Percentiles rank a stretch among this genome's conserved stretches.
These are phyloP conservation scores for Lycium barbarum DNA, from an alignment of 257 asterid species.

Conservation along the genomic window DNA sequence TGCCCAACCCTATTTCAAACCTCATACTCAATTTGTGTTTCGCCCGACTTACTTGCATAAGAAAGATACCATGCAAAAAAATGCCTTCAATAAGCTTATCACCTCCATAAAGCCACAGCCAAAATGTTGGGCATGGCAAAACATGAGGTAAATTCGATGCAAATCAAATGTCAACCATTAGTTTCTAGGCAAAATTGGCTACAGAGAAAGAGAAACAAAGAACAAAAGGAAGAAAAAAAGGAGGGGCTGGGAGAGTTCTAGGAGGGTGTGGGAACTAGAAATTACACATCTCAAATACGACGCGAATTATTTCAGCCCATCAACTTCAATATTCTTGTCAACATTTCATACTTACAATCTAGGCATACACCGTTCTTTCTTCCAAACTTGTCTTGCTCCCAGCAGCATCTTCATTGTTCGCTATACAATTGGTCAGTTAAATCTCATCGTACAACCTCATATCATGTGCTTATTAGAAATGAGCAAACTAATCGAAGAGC, in stretches of 20 bases:
- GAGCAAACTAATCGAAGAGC: slow-evolving; percentile 40
- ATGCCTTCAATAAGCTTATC: neutral
- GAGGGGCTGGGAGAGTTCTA: neutral
- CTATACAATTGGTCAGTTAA: slow-evolving; percentile 69
- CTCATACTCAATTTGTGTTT: neutral
- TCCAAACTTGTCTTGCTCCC: slow-evolving; percentile 43
- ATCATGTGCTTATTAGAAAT: slow-evolving; percentile 40
- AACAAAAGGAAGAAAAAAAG: neutral
- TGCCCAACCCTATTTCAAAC: too few relatives aligned
- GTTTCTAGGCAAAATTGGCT: slow-evolving; percentile 53
- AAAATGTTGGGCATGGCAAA: slow-evolving; percentile 28
- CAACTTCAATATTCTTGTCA: slow-evolving; percentile 40
- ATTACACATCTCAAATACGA: slow-evolving; percentile 30
- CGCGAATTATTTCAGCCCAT: slow-evolving; percentile 56
- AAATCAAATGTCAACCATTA: slow-evolving; percentile 40
- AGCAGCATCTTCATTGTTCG: slow-evolving; percentile 49
- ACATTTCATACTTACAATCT: slow-evolving; percentile 70
- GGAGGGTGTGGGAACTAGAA: neutral
- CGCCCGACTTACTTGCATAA: neutral
- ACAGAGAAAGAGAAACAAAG: slow-evolving; percentile 16
- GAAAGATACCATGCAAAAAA: neutral
- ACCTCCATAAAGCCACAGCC: slow-evolving; percentile 12
- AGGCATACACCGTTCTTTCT: slow-evolving; percentile 40
- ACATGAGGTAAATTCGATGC: slow-evolving; percentile 18
- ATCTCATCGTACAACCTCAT: slow-evolving; percentile 46